phyloP scores from a whole-genome alignment of 1,284 basidiomycete genomes.

The Cryptococcus sp. region DNA sequence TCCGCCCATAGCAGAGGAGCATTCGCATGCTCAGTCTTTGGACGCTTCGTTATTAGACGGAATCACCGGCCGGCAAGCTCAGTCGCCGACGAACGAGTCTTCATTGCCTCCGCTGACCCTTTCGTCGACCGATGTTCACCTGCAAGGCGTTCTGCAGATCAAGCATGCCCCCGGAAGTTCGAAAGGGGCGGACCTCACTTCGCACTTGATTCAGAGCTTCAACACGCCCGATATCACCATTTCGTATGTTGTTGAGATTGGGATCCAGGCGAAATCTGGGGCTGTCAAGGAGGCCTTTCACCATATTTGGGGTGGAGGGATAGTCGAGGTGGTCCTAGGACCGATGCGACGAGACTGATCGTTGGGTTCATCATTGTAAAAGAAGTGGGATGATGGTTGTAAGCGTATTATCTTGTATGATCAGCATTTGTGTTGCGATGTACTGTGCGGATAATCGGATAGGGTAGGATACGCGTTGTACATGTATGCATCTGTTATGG shows the following conservation, averaged over 20 bases:
- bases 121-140: slow-evolving; percentile 38
- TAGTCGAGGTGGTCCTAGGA: slow-evolving; percentile 41
- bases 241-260: slow-evolving; percentile 39
- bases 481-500: too few relatives aligned
- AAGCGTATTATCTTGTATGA: too few relatives aligned
- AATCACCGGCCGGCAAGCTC: neutral
- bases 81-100: slow-evolving; percentile 1
- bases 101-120: slow-evolving; percentile 13
- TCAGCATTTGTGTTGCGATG: too few relatives aligned
- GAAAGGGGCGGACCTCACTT: neutral
- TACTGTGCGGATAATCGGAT: too few relatives aligned
- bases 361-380: too few relatives aligned
- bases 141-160: slow-evolving; percentile 23
- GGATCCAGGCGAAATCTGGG: slow-evolving; percentile 35
- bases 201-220: slow-evolving; percentile 34
- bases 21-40: slow-evolving; percentile 2
- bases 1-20: slow-evolving; percentile 9
- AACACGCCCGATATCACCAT: slow-evolving; percentile 37
- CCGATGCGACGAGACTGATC: neutral
- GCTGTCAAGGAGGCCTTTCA: slow-evolving; percentile 39
- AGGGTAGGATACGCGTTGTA: too few relatives aligned
- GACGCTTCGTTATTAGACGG: neutral
- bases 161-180: too few relatives aligned
- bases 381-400: neutral
- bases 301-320: slow-evolving; percentile 42